Conservation (phyloP, 805 yeast genomes). For the Candida silvatica region DNA sequence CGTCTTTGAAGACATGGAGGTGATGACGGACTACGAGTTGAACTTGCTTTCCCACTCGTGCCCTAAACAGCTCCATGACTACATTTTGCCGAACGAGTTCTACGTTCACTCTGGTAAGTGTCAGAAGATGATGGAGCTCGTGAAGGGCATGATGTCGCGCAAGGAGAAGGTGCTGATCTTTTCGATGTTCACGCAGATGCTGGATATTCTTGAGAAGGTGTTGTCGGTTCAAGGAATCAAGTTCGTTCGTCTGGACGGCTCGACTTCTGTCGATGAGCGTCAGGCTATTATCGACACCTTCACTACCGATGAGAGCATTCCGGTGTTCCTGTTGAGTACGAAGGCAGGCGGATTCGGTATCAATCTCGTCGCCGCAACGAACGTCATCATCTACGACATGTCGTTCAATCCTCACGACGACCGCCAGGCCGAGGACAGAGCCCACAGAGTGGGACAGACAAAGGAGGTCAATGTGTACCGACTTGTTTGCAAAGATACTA, state of each 20-base stretch:
- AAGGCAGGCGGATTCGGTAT: slow-evolving; percentile 99
- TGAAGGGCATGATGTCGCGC: slow-evolving; percentile 45
- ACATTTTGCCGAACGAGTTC: slow-evolving; percentile 41
- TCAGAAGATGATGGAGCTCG: slow-evolving; percentile 40
- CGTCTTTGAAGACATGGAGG: slow-evolving; percentile 90
- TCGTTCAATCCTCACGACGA: slow-evolving; percentile 98
- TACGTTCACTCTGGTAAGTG: slow-evolving; percentile 71
- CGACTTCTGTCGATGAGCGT: slow-evolving; percentile 85
- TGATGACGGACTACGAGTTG: slow-evolving; percentile 88
- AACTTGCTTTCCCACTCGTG: slow-evolving; percentile 66
- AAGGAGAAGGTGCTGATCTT: slow-evolving; percentile 71
- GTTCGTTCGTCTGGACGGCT: slow-evolving; percentile 87
- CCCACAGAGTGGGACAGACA: slow-evolving; percentile 55
- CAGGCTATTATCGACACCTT: slow-evolving; percentile 88
- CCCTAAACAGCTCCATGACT: slow-evolving; percentile 52
- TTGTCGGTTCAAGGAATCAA: slow-evolving; percentile 55
- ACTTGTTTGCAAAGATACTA: slow-evolving; percentile 62
- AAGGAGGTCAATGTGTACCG: slow-evolving; percentile 69
- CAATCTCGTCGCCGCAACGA: slow-evolving; percentile 90
- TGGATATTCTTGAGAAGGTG: slow-evolving; percentile 79
- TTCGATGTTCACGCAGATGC: slow-evolving; percentile 86
- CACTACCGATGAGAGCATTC: slow-evolving; percentile 72
- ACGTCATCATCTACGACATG: slow-evolving; percentile 86
- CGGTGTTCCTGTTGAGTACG: slow-evolving; percentile 83
- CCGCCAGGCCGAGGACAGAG: slow-evolving; percentile 97